Evolutionary conservation across 169 alveolate species (phyloP), one percentile per base, ranked within the genome.

Genomic region (Plasmodium yoelii): DNA sequence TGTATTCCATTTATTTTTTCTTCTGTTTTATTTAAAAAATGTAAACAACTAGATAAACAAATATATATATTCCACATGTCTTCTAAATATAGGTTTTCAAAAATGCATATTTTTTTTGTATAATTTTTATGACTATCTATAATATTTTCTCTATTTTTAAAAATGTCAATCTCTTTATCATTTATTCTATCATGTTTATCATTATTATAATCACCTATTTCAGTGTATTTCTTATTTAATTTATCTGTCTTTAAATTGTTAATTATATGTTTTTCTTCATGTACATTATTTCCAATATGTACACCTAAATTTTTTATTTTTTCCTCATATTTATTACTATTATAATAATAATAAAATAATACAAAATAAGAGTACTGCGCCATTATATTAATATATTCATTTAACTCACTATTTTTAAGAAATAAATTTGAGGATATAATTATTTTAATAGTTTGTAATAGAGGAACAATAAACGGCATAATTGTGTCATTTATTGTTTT

Each of bases 301-400:
- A 56, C 70, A 5, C 4, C 53, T 2, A 0, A 19, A n/a, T 73
- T 63, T 46, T n/a, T n/a, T 57, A 73, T 24, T 59, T 13, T 64
- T 3, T 5, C 53, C n/a, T 47, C 49, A 10, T 77, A 51, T 44
- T 77, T 77, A 47, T 64, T 77, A 59, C 57, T 26, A 34, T 34
- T 34, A 3, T 34, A 34, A 46, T 64, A 77, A 39, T 77, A 77
- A 51, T 22, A 64, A 10, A 64, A 77, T 57, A 77, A 51, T 39
- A 77, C 88, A 57, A 63, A 77, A 57, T 77, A 77, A 13, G 88
- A 49, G 46, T 77, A 77, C 70, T 77, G 88, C 5, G 65, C 88
- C 88, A 77, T 77, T 3, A 67, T 64, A 24, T 22, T 77, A 10
- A 77, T 24, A 77, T 77, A 75, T 28, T 28, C 75, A 47, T 68